A percentile compares a stretch with the other conserved stretches of the same genome.
phyloP scores from a whole-genome alignment of 2,329 filamentous ascomycete species.

The Sporothrix phasma region DNA sequence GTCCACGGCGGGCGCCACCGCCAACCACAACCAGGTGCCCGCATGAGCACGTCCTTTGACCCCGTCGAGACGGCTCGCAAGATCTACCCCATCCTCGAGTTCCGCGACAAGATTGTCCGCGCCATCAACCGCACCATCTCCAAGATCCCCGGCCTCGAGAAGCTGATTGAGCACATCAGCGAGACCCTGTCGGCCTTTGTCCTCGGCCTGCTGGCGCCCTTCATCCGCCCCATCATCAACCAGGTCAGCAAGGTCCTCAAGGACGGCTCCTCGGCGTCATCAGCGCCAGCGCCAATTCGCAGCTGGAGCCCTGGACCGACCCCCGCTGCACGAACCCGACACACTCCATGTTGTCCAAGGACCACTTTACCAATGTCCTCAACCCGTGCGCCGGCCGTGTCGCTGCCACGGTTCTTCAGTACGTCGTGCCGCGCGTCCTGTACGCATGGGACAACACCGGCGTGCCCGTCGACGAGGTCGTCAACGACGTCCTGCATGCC shows the following conservation, averaged over 20 bases:
- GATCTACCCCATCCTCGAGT: slow-evolving; percentile 91
- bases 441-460: slow-evolving; percentile 89
- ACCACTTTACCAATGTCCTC: slow-evolving; percentile 71
- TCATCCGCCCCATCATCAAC: slow-evolving; percentile 83
- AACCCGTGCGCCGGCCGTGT: slow-evolving; percentile 69
- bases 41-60: slow-evolving; percentile 68
- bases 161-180: slow-evolving; percentile 84
- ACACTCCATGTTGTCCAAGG: slow-evolving; percentile 74
- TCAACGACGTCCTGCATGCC: slow-evolving; percentile 67
- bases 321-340: slow-evolving; percentile 66
- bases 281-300: slow-evolving; percentile 58
- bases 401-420: slow-evolving; percentile 69
- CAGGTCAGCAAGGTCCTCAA: slow-evolving; percentile 78
- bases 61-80: slow-evolving; percentile 64
- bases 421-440: slow-evolving; percentile 76
- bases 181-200: slow-evolving; percentile 90
- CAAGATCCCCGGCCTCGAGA: slow-evolving; percentile 84
- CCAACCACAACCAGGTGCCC: slow-evolving; percentile 51
- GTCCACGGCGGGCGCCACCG: slow-evolving; percentile 26
- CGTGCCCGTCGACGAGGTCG: slow-evolving; percentile 72
- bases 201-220: slow-evolving; percentile 81
- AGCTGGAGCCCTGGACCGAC: slow-evolving; percentile 73
- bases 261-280: slow-evolving; percentile 66
- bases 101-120: slow-evolving; percentile 88
- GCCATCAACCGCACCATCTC: slow-evolving; percentile 75